Percentiles rank a stretch among this genome's conserved stretches.
Evolutionary conservation across 495 filamentous ascomycete species (phyloP).

Genomic region (Rostrohypoxylon terebratum): DNA sequence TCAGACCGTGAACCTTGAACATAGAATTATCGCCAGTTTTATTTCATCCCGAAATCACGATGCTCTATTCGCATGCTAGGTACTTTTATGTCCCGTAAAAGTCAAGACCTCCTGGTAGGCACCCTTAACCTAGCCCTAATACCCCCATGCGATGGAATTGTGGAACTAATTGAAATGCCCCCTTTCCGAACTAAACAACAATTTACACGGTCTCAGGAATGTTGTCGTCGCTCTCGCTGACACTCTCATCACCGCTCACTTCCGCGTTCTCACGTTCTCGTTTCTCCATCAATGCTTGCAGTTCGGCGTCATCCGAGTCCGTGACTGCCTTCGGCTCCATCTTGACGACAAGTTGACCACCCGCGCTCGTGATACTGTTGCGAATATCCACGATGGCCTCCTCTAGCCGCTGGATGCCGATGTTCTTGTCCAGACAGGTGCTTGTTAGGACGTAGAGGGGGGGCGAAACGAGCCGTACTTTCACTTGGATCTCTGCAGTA

Average conservation of each 20-base stretch:
- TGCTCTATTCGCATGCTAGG: slow-evolving; percentile 46
- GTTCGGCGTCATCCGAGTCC: slow-evolving; percentile 95
- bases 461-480: slow-evolving; percentile 94
- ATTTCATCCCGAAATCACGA: slow-evolving; percentile 33
- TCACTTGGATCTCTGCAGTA: slow-evolving; percentile 90
- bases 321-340: slow-evolving; percentile 99
- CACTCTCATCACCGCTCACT: slow-evolving; percentile 94
- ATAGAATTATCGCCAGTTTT: slow-evolving; percentile 12
- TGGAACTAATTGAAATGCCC: slow-evolving; percentile 24
- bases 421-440: slow-evolving; percentile 91
- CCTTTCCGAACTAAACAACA: not conserved
- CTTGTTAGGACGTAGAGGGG: slow-evolving; percentile 91
- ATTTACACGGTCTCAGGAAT: slow-evolving; percentile 61
- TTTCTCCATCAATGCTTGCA: slow-evolving; percentile 99
- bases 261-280: slow-evolving; percentile 96
- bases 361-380: slow-evolving; percentile 75
- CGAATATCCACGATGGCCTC: slow-evolving; percentile 87
- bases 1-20: not conserved
- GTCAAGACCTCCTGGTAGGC: slow-evolving; percentile 42
- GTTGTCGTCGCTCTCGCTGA: slow-evolving; percentile 91
- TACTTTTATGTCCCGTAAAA: slow-evolving; percentile 44
- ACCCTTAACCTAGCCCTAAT: slow-evolving; percentile 39
- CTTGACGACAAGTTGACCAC: slow-evolving; percentile 84
- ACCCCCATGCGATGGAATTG: slow-evolving; percentile 33
- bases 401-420: slow-evolving; percentile 85